A percentile compares a stretch with the other conserved stretches of the same genome.
Evolutionary conservation across 2,329 filamentous ascomycete genomes (phyloP).

Genomic region (Lachnum nothofagi): DNA sequence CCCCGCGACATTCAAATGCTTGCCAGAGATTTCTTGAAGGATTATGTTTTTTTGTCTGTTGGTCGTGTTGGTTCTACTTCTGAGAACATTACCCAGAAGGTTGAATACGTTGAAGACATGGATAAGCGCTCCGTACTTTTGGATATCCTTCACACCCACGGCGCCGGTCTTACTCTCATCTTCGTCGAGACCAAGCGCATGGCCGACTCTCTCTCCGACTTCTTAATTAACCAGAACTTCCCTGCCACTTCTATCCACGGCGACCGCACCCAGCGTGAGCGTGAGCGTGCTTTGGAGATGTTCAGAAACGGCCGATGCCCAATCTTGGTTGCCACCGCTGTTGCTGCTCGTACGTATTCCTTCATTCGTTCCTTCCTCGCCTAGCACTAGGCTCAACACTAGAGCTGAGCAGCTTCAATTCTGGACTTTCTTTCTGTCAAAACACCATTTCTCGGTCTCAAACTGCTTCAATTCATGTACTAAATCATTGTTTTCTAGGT

Average conservation of each 20-base stretch:
- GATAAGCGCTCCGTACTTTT: slow-evolving; percentile 98
- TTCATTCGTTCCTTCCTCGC: slow-evolving; percentile 10
- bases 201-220: slow-evolving; percentile 96
- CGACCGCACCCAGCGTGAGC: slow-evolving; percentile 96
- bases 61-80: slow-evolving; percentile 97
- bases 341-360: slow-evolving; percentile 63
- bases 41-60: slow-evolving; percentile 98
- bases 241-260: slow-evolving; percentile 97
- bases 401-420: no score
- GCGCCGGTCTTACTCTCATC: slow-evolving; percentile 83
- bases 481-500: not conserved
- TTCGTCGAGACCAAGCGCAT: slow-evolving; percentile 99
- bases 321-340: slow-evolving; percentile 92
- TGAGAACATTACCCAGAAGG: slow-evolving; percentile 99
- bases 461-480: slow-evolving; percentile 4
- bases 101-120: slow-evolving; percentile 92
- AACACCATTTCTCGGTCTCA: slow-evolving; percentile 3
- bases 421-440: not conserved
- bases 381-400: not conserved
- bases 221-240: slow-evolving; percentile 97
- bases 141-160: slow-evolving; percentile 94
- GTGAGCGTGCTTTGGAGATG: slow-evolving; percentile 95
- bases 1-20: slow-evolving; percentile 99
- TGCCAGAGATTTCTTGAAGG: slow-evolving; percentile 95
- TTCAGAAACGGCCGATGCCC: slow-evolving; percentile 95